Percentiles rank a stretch among this genome's conserved stretches.
Conservation (phyloP, 306 rosid genomes). For the Mimosa pudica region DNA sequence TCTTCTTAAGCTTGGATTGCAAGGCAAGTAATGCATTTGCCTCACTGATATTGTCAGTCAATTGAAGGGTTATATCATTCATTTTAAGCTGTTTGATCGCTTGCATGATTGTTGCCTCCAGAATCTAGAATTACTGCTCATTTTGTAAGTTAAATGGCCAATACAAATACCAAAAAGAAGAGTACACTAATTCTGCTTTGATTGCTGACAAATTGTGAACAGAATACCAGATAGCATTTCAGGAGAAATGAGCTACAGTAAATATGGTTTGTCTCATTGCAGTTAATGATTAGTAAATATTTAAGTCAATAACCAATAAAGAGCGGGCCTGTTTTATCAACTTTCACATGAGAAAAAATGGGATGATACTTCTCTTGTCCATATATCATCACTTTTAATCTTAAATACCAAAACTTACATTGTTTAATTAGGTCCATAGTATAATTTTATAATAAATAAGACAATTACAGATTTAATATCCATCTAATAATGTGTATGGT, state of each 20-base stretch:
- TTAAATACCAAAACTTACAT: too few species aligned
- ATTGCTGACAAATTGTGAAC: constrained; percentile 18
- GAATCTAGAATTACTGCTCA: constrained; percentile 71
- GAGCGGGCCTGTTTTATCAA: background rate
- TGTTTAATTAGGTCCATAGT: too few species aligned
- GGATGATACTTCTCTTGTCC: too few species aligned
- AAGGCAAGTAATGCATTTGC: constrained; percentile 89
- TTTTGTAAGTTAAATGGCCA: constrained; percentile 52
- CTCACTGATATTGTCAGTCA: constrained; percentile 86
- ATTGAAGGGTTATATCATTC: constrained; percentile 59
- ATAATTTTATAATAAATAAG: too few species aligned
- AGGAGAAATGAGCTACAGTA: constrained; percentile 5
- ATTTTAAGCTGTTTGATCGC: constrained; percentile 75
- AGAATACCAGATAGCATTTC: constrained; percentile 6
- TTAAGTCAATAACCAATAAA: constrained; percentile 7
- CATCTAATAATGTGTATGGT: background rate
- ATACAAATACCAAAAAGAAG: constrained; percentile 16
- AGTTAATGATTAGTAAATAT: constrained; percentile 7
- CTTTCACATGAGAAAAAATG: too few species aligned
- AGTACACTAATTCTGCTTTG: constrained; percentile 9
- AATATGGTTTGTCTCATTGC: constrained; percentile 14
- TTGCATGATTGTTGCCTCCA: constrained; percentile 81
- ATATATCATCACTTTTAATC: too few species aligned
- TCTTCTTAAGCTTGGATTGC: constrained; percentile 90
- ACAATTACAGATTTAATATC: background rate